Evolutionary conservation across 768 basidiomycete species (phyloP).

Genomic region (Chalciporus chontae): DNA sequence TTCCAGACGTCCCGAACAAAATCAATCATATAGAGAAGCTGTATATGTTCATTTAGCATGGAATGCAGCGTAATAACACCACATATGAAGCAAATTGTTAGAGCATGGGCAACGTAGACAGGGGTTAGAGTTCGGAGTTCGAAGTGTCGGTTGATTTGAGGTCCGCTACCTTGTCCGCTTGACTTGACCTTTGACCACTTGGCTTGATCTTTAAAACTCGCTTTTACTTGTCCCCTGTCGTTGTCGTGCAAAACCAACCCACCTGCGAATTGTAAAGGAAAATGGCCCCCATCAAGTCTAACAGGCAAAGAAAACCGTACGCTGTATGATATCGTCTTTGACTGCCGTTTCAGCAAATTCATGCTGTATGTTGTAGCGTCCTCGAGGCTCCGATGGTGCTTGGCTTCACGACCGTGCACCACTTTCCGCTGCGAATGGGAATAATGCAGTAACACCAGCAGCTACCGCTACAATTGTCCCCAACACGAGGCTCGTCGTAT

Average conservation of each 20-base stretch:
- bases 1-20: too few relatives aligned
- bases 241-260: neutral
- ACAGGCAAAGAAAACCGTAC: constrained; percentile 42
- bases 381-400: constrained; percentile 55
- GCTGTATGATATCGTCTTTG: constrained; percentile 26
- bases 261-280: neutral
- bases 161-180: constrained; percentile 6
- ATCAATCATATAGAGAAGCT: too few relatives aligned
- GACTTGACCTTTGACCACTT: neutral
- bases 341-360: neutral
- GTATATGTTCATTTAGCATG: too few relatives aligned
- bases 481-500: constrained; percentile 66
- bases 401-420: constrained; percentile 80
- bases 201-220: neutral
- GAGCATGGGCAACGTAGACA: too few relatives aligned
- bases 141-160: constrained; percentile 2
- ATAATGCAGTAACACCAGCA: constrained; percentile 20
- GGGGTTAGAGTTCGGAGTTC: constrained; percentile 11
- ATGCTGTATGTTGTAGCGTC: constrained; percentile 44
- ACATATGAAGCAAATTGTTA: too few relatives aligned
- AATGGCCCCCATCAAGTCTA: constrained; percentile 26
- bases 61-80: too few relatives aligned
- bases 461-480: constrained; percentile 27
- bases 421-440: constrained; percentile 30
- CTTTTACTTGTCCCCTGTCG: neutral